phyloP scores from a whole-genome alignment of 202 grass and related monocot genomes.

The Zizania palustris region DNA sequence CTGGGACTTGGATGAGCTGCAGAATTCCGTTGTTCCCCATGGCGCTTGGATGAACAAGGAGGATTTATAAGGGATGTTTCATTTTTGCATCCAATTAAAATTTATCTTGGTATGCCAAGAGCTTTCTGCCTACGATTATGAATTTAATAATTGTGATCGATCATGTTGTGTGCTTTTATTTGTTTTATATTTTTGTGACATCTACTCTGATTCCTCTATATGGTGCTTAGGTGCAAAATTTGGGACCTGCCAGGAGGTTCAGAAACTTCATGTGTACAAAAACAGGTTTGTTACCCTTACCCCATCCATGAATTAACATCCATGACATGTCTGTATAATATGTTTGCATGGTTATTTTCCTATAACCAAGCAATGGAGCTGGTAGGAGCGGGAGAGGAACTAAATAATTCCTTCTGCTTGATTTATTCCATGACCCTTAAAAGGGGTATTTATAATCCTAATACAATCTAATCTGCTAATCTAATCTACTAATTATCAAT shows the following conservation, averaged over 20 bases:
- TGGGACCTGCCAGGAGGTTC: conserved; percentile 81
- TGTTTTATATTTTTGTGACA: conserved; percentile 26
- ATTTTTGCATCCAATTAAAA: conserved; percentile 96
- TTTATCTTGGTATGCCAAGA: conserved; percentile 83
- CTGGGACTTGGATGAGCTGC: conserved; percentile 51
- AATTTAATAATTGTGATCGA: conserved; percentile 15
- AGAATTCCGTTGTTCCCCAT: conserved; percentile 83
- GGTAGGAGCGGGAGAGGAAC: too few species aligned
- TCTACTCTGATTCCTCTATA: conserved; percentile 49
- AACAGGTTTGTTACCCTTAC: conserved; percentile 51
- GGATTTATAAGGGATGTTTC: conserved; percentile 74
- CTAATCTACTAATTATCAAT: too few species aligned
- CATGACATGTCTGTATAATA: not conserved
- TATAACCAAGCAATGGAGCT: not conserved
- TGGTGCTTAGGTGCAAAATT: conserved; percentile 86
- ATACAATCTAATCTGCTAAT: too few species aligned
- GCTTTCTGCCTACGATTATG: conserved; percentile 12
- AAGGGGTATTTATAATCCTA: too few species aligned
- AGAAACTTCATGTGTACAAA: conserved; percentile 79
- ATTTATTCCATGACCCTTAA: too few species aligned
- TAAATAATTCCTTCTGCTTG: too few species aligned
- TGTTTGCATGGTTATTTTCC: not conserved
- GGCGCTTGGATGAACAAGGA: conserved; percentile 66
- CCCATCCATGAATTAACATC: too few species aligned
- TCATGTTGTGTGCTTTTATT: conserved; percentile 4